Conservation (phyloP, 2,329 filamentous ascomycete genomes). For the Aspergillus awamori region DNA sequence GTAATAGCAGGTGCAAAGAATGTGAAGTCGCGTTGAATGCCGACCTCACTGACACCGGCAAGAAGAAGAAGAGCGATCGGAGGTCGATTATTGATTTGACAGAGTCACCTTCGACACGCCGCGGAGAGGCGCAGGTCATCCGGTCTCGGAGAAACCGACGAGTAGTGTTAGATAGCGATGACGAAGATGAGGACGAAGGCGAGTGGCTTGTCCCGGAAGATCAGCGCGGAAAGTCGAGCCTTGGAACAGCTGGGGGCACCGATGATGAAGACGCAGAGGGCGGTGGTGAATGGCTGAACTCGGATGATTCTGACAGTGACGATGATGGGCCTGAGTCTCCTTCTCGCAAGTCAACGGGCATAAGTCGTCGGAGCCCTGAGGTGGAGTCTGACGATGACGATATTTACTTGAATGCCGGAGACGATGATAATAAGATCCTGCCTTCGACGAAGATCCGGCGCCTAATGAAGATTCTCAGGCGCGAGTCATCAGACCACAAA, state of each 20-base stretch:
- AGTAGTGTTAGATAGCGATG: slow-evolving; percentile 57
- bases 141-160: slow-evolving; percentile 44
- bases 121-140: slow-evolving; percentile 23
- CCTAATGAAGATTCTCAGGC: slow-evolving; percentile 76
- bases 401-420: slow-evolving; percentile 44
- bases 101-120: slow-evolving; percentile 28
- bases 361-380: slow-evolving; percentile 29
- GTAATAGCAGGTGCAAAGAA: slow-evolving; percentile 67
- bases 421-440: slow-evolving; percentile 48
- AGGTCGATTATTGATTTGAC: slow-evolving; percentile 39
- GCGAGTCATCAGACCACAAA: slow-evolving; percentile 81
- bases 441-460: slow-evolving; percentile 88
- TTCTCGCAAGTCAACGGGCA: slow-evolving; percentile 19
- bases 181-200: slow-evolving; percentile 66
- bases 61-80: slow-evolving; percentile 49
- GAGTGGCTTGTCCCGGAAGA: slow-evolving; percentile 78
- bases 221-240: slow-evolving; percentile 61
- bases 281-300: slow-evolving; percentile 75
- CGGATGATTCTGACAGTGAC: slow-evolving; percentile 66
- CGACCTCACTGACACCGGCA: slow-evolving; percentile 49
- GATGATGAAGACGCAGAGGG: slow-evolving; percentile 88
- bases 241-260: slow-evolving; percentile 79
- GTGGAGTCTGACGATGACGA: slow-evolving; percentile 47
- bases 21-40: slow-evolving; percentile 75
- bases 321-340: slow-evolving; percentile 37